phyloP scores from a whole-genome alignment of 1,284 basidiomycete genomes.

The Inonotus obliquus region DNA sequence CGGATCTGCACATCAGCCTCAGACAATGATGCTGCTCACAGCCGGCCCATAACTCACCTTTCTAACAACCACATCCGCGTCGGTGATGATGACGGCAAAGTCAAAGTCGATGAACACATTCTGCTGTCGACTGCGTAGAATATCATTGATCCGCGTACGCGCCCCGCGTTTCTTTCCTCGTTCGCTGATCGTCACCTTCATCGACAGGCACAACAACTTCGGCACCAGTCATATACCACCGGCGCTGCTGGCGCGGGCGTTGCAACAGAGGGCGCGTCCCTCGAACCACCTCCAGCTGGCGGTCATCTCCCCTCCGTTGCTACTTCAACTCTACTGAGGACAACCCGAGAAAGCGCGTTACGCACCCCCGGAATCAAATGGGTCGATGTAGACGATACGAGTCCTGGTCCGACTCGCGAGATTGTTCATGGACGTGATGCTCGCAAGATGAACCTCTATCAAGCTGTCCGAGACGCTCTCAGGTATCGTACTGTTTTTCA shows the following conservation, averaged over 20 bases:
- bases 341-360: slow-evolving; percentile 63
- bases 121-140: background rate
- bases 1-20: background rate
- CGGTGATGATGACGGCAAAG: background rate
- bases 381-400: slow-evolving; percentile 53
- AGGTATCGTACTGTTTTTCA: slow-evolving; percentile 42
- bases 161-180: background rate
- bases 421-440: slow-evolving; percentile 77
- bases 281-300: slow-evolving; percentile 64
- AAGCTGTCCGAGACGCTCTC: slow-evolving; percentile 85
- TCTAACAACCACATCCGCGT: background rate
- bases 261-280: slow-evolving; percentile 45
- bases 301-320: slow-evolving; percentile 69
- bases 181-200: slow-evolving; percentile 15
- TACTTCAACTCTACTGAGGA: slow-evolving; percentile 55
- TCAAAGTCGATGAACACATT: background rate
- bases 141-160: background rate
- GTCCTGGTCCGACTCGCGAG: slow-evolving; percentile 32
- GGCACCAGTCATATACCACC: slow-evolving; percentile 4
- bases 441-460: slow-evolving; percentile 87
- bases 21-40: background rate
- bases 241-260: slow-evolving; percentile 8
- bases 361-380: slow-evolving; percentile 70
- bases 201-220: background rate
- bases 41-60: background rate